Conservation (phyloP, 306 rosid genomes). For the Dalbergia cultrata region DNA sequence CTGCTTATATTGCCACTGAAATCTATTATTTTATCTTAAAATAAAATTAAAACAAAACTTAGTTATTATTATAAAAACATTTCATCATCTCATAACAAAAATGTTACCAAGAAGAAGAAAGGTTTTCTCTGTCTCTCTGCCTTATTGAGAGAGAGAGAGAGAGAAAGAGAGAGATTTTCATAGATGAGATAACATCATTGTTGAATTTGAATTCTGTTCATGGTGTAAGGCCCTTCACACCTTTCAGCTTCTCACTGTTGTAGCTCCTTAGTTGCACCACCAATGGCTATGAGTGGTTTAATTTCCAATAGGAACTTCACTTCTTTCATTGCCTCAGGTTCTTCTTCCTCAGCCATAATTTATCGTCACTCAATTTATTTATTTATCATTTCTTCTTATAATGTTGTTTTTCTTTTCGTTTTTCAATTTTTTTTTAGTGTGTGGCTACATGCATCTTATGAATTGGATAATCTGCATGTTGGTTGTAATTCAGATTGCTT, state of each 20-base stretch:
- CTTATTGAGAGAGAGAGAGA: constrained; percentile 26
- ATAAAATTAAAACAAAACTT: not conserved
- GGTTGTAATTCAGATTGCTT: not conserved
- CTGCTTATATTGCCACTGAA: constrained; percentile 53
- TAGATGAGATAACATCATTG: constrained; percentile 17
- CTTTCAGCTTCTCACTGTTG: not conserved
- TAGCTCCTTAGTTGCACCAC: not conserved
- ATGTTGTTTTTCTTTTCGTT: not conserved
- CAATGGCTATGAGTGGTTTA: constrained; percentile 76
- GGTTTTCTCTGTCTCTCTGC: not conserved
- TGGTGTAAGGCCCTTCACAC: too few species aligned
- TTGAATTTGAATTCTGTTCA: constrained; percentile 32
- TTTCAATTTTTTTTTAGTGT: not conserved
- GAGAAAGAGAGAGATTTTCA: constrained; percentile 7
- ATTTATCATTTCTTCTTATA: not conserved
- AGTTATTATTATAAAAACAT: not conserved
- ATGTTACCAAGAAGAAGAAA: not conserved
- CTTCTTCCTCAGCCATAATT: not conserved
- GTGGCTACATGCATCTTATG: constrained; percentile 17
- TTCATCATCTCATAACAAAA: not conserved
- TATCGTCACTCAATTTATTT: not conserved
- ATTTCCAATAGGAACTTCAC: constrained; percentile 70
- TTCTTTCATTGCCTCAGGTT: constrained; percentile 68
- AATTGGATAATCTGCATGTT: constrained; percentile 19
- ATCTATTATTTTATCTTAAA: constrained; percentile 19